Conservation (phyloP, 1,139 yeast genomes). For the Lipomyces yarrowii region DNA sequence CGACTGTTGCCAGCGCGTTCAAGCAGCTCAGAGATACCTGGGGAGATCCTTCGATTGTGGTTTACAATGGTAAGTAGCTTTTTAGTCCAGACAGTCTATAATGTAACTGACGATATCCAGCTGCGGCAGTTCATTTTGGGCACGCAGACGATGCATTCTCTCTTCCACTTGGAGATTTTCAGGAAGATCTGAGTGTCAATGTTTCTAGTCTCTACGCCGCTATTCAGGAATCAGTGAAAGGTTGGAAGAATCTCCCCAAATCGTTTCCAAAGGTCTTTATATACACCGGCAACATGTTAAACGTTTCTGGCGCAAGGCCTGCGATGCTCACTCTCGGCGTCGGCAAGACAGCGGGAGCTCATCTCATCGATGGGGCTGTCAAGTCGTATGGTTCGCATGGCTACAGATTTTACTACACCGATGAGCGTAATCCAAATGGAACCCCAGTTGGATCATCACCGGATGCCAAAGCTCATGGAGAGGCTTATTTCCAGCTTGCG, state of each 20-base stretch:
- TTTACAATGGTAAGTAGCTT: background rate
- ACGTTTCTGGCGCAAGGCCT: background rate
- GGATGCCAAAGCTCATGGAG: background rate
- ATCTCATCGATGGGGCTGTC: background rate
- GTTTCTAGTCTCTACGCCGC: background rate
- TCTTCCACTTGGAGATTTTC: background rate
- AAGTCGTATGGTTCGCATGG: background rate
- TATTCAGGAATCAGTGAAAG: background rate
- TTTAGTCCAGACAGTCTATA: background rate
- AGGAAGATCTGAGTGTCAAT: background rate
- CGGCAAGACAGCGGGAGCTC: conserved; percentile 1
- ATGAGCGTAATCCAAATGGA: background rate
- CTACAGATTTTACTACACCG: conserved; percentile 3
- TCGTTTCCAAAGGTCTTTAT: background rate
- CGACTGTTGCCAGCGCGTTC: background rate
- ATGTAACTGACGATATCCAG: conserved; percentile 2
- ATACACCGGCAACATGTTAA: background rate
- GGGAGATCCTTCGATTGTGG: background rate
- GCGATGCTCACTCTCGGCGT: background rate
- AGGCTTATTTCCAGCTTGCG: conserved; percentile 1
- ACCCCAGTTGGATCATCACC: background rate
- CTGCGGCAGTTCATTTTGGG: background rate
- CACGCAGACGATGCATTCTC: background rate
- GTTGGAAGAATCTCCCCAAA: background rate
- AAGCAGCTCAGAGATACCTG: background rate